phyloP scores from a whole-genome alignment of 805 yeast species.

The Wickerhamomyces ciferrii region DNA sequence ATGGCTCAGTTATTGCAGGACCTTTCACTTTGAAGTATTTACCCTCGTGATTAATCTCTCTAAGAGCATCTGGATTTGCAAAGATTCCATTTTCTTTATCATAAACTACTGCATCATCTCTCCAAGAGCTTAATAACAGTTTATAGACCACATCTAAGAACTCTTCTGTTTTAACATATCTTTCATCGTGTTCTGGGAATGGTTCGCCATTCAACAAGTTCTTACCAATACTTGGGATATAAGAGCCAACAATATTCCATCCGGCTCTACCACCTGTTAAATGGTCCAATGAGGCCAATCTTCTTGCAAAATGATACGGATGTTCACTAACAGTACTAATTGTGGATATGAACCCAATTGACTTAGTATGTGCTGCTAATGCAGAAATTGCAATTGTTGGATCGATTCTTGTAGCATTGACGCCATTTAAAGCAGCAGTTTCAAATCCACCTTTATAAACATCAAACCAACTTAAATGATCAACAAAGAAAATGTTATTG shows the following conservation, averaged over 20 bases:
- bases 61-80: slow-evolving; percentile 28
- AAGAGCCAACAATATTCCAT: slow-evolving; percentile 37
- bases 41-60: slow-evolving; percentile 35
- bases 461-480: slow-evolving; percentile 33
- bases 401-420: slow-evolving; percentile 32
- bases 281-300: slow-evolving; percentile 35
- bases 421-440: slow-evolving; percentile 16
- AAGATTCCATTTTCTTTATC: slow-evolving; percentile 20
- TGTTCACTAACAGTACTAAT: slow-evolving; percentile 35
- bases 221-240: slow-evolving; percentile 32
- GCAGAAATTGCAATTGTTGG: slow-evolving; percentile 34
- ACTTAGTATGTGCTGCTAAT: slow-evolving; percentile 36
- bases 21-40: slow-evolving; percentile 35
- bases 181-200: slow-evolving; percentile 30
- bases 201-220: slow-evolving; percentile 27
- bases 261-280: slow-evolving; percentile 36
- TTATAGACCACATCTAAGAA: slow-evolving; percentile 31
- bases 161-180: slow-evolving; percentile 34
- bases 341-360: slow-evolving; percentile 29
- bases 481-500: slow-evolving; percentile 34
- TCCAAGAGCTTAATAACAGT: slow-evolving; percentile 31
- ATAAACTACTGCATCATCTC: slow-evolving; percentile 25
- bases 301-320: slow-evolving; percentile 33
- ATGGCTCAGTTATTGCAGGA: slow-evolving; percentile 34
- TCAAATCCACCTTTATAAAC: slow-evolving; percentile 24